phyloP scores from a whole-genome alignment of 1,284 basidiomycete genomes.

The Leccinum ponderosum region DNA sequence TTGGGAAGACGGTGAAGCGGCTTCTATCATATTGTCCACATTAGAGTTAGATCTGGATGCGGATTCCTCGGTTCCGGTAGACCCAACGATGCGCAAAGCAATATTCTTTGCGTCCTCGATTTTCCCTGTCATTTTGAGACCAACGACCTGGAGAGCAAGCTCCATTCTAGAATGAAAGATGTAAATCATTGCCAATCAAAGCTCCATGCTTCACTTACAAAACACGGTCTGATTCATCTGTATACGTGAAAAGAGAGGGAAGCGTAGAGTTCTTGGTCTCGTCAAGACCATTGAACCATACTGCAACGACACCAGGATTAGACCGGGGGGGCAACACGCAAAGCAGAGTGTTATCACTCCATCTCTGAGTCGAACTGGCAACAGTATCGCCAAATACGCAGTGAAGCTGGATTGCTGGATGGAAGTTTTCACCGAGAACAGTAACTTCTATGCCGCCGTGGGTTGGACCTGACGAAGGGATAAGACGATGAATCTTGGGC shows the following conservation, averaged over 20 bases:
- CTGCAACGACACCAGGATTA: conserved; percentile 85
- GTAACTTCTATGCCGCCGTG: conserved; percentile 96
- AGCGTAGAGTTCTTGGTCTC: conserved; percentile 57
- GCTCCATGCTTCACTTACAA: conserved; percentile 54
- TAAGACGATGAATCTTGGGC: conserved; percentile 80
- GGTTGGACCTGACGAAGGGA: conserved; percentile 90
- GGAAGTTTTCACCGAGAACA: conserved; percentile 89
- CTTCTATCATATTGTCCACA: conserved; percentile 52
- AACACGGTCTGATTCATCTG: conserved; percentile 87
- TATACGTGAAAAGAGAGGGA: conserved; percentile 81
- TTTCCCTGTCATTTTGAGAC: conserved; percentile 94
- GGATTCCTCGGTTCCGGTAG: conserved; percentile 49
- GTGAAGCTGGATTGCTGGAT: conserved; percentile 63
- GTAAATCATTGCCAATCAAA: conserved; percentile 8
- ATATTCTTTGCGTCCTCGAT: conserved; percentile 92
- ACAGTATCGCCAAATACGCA: conserved; percentile 88
- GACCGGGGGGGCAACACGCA: conserved; percentile 88
- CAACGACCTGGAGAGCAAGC: conserved; percentile 91
- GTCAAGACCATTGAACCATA: conserved; percentile 78
- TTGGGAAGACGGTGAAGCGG: conserved; percentile 44
- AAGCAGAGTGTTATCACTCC: conserved; percentile 93
- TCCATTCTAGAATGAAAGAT: conserved; percentile 71
- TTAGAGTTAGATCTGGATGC: conserved; percentile 32
- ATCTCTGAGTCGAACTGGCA: conserved; percentile 85
- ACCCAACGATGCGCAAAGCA: conserved; percentile 81